phyloP scores from a whole-genome alignment of 192 early-diverging fungal species.

The Coemansia sp. region DNA sequence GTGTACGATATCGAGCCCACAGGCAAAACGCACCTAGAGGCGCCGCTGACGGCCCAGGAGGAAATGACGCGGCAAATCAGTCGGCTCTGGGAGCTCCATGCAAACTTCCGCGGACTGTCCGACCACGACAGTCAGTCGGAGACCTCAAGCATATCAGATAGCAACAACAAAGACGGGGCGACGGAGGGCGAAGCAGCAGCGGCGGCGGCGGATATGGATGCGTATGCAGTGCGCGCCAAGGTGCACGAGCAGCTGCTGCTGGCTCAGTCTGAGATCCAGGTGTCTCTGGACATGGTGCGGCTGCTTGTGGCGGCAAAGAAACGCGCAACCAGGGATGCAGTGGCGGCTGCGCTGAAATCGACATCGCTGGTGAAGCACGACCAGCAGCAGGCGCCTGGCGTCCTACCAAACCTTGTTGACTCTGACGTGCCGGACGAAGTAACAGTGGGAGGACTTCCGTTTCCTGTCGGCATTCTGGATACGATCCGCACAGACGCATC shows the following conservation, averaged over 20 bases:
- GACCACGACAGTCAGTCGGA: slow-evolving; percentile 14
- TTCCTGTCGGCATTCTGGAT: slow-evolving; percentile 35
- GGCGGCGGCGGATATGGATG: slow-evolving; percentile 22
- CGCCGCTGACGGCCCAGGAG: slow-evolving; percentile 25
- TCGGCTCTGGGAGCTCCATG: slow-evolving; percentile 43
- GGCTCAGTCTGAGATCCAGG: slow-evolving; percentile 51
- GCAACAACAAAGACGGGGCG: not conserved
- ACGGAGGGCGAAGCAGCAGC: not conserved
- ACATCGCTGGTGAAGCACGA: slow-evolving; percentile 16
- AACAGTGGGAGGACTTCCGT: slow-evolving; percentile 33
- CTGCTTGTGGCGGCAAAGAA: slow-evolving; percentile 43
- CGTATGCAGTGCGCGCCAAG: slow-evolving; percentile 30
- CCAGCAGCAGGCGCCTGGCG: slow-evolving; percentile 2
- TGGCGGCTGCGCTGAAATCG: not conserved
- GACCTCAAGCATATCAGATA: not conserved
- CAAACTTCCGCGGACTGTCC: slow-evolving; percentile 33
- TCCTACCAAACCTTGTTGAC: slow-evolving; percentile 8
- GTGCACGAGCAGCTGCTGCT: slow-evolving; percentile 39
- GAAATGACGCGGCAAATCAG: slow-evolving; percentile 40
- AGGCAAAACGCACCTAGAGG: slow-evolving; percentile 20
- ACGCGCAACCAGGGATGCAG: slow-evolving; percentile 15
- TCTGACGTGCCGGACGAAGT: slow-evolving; percentile 24
- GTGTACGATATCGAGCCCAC: slow-evolving; percentile 27
- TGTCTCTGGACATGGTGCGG: slow-evolving; percentile 47
- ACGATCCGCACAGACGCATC: slow-evolving; percentile 20